Percentiles rank a stretch among this genome's conserved stretches.
phyloP scores from a whole-genome alignment of 1,284 basidiomycete species.

The Moesziomyces sp. region DNA sequence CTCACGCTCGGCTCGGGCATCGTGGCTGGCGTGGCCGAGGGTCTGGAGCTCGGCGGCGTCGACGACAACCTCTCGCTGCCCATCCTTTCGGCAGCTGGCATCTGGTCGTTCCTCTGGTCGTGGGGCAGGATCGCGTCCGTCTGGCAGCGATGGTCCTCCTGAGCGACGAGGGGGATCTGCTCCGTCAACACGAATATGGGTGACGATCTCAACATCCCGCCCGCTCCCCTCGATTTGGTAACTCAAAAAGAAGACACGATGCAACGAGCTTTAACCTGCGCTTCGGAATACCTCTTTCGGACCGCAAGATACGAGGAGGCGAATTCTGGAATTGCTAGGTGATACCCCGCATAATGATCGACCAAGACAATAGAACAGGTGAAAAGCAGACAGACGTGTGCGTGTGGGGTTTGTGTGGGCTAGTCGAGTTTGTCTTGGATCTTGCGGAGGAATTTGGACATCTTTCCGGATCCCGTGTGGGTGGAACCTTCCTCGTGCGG shows the following conservation, averaged over 20 bases:
- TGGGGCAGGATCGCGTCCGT: constrained; percentile 50
- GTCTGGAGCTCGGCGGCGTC: constrained; percentile 79
- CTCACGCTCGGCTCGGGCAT: constrained; percentile 60
- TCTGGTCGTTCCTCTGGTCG: constrained; percentile 71
- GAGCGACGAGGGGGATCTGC: not conserved
- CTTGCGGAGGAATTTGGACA: constrained; percentile 25
- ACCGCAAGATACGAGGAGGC: not conserved
- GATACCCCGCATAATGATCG: constrained; percentile 10
- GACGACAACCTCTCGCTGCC: constrained; percentile 96
- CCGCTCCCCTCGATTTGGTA: not conserved
- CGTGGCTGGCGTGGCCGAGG: constrained; percentile 68
- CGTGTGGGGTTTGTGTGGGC: no score
- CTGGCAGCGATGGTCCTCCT: constrained; percentile 38
- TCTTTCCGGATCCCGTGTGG: constrained; percentile 4
- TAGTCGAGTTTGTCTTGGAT: constrained; percentile 33
- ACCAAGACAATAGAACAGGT: no score
- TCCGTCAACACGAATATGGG: no score
- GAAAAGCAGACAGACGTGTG: no score
- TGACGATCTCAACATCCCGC: no score
- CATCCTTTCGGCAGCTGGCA: constrained; percentile 84
- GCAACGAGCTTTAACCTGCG: constrained; percentile 4
- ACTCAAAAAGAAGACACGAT: not conserved
- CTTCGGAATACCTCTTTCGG: not conserved
- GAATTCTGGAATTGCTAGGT: constrained; percentile 1
- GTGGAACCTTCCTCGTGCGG: constrained; percentile 3